These are phyloP conservation scores for Aspergillus carlsbadensis DNA, from an alignment of 495 filamentous ascomycete genomes.

Conservation along the genomic window DNA sequence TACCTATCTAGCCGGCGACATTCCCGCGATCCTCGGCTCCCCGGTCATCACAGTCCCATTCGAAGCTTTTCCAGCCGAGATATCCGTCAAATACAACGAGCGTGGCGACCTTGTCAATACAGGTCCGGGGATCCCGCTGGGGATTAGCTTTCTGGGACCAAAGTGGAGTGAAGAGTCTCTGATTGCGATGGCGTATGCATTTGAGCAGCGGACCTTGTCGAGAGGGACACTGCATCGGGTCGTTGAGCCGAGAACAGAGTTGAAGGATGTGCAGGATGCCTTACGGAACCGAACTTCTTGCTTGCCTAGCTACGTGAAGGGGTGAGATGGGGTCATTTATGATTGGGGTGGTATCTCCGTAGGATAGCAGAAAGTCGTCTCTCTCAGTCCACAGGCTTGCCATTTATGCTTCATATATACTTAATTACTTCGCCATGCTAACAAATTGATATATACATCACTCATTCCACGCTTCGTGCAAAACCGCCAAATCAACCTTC, in stretches of 20 bases:
- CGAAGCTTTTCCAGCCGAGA: slow-evolving; percentile 48
- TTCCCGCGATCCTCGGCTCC: slow-evolving; percentile 49
- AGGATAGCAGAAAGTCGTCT: no score
- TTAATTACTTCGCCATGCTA: no score
- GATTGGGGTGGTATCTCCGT: no score
- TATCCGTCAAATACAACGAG: slow-evolving; percentile 34
- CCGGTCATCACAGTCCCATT: slow-evolving; percentile 55
- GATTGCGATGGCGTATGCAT: slow-evolving; percentile 67
- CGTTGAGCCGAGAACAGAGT: slow-evolving; percentile 45
- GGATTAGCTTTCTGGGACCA: slow-evolving; percentile 56
- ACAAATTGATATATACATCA: no score
- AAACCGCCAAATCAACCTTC: neutral
- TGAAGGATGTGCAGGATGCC: slow-evolving; percentile 35
- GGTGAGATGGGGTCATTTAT: no score
- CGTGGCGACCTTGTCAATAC: slow-evolving; percentile 41
- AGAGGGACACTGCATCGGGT: slow-evolving; percentile 46
- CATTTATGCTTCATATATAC: no score
- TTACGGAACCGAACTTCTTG: no score
- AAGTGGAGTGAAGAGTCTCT: slow-evolving; percentile 58
- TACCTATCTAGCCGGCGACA: slow-evolving; percentile 36
- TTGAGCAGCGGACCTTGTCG: slow-evolving; percentile 62
- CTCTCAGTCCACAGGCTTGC: no score
- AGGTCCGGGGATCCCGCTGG: slow-evolving; percentile 55
- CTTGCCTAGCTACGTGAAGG: no score
- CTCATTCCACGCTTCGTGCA: no score